phyloP scores from a whole-genome alignment of 805 yeast genomes.

The Barnettozyma siamensis region DNA sequence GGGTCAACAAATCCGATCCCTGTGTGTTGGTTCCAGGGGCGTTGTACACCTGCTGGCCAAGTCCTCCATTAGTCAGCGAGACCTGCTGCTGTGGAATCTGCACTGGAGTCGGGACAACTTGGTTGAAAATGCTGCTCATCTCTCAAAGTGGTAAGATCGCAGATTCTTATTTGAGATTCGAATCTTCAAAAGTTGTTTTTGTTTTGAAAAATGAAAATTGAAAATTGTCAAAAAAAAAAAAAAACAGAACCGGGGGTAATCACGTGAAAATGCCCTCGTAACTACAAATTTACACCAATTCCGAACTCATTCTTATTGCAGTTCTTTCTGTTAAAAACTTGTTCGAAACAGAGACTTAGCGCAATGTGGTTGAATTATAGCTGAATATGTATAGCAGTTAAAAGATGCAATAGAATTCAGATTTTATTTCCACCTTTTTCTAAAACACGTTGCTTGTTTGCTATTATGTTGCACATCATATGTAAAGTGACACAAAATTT shows the following conservation, averaged over 20 bases:
- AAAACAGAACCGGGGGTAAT: neutral
- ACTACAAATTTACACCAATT: no score
- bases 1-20: constrained; percentile 23
- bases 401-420: no score
- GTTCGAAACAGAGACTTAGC: no score
- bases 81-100: constrained; percentile 10
- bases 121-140: constrained; percentile 7
- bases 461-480: neutral
- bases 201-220: no score
- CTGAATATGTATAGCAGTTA: no score
- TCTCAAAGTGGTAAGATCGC: no score
- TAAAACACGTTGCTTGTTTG: neutral
- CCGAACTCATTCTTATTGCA: no score
- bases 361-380: no score
- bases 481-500: neutral
- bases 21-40: constrained; percentile 18
- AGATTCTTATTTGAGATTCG: neutral
- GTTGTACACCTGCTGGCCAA: constrained; percentile 8
- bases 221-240: no score
- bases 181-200: neutral
- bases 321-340: no score
- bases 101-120: constrained; percentile 12
- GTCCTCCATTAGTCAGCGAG: neutral
- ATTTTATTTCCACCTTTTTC: no score
- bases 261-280: neutral